These are phyloP conservation scores for Puccinia horiana DNA, from an alignment of 1,284 basidiomycete genomes.

Conservation along the genomic window DNA sequence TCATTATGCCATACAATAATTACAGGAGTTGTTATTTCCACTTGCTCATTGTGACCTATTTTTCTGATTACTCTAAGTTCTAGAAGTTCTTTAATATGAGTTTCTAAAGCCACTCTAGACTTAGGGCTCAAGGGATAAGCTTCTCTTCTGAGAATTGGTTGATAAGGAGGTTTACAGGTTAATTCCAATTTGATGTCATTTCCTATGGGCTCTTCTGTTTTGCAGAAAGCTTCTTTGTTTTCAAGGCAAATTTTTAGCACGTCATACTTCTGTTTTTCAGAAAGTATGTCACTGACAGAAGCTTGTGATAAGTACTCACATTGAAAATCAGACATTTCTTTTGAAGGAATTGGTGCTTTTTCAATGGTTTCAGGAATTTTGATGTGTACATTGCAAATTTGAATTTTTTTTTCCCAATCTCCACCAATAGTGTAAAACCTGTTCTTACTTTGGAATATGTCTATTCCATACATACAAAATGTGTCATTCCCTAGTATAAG, in stretches of 20 bases:
- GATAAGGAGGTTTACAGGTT: not conserved
- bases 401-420: slow-evolving; percentile 6
- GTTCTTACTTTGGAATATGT: not conserved
- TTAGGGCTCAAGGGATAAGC: slow-evolving; percentile 3
- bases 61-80: no score
- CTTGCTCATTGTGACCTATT: not conserved
- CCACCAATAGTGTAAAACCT: not conserved
- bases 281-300: not conserved
- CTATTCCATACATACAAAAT: not conserved
- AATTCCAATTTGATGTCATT: not conserved
- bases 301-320: not conserved
- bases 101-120: not conserved
- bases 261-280: not conserved
- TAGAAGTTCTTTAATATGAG: no score
- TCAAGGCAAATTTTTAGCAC: not conserved
- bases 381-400: not conserved
- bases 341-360: not conserved
- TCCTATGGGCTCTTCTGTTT: not conserved
- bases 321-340: not conserved
- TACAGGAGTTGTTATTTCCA: not conserved
- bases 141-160: not conserved
- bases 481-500: not conserved
- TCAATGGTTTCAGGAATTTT: not conserved
- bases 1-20: no score
- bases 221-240: not conserved